phyloP scores from a whole-genome alignment of 352 stramenopile genomes.

The Salisapilia sapeloensis region DNA sequence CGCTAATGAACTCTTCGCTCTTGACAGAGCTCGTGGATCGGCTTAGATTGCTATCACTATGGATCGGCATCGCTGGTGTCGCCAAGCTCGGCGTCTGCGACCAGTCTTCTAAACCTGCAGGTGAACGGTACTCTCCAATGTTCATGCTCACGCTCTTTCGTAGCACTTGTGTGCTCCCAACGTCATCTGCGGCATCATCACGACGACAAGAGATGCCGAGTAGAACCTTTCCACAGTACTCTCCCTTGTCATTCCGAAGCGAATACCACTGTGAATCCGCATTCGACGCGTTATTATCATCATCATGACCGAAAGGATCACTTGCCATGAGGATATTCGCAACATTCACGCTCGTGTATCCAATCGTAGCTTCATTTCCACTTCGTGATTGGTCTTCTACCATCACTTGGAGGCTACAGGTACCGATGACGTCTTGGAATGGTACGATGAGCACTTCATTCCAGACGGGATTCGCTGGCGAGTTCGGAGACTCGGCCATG shows the following conservation, averaged over 20 bases:
- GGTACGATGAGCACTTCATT: slow-evolving; percentile 63
- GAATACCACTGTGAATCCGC: slow-evolving; percentile 71
- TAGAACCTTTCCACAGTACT: slow-evolving; percentile 77
- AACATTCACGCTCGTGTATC: slow-evolving; percentile 56
- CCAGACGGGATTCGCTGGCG: slow-evolving; percentile 61
- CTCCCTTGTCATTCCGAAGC: slow-evolving; percentile 66
- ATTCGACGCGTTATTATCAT: slow-evolving; percentile 59
- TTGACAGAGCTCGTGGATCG: slow-evolving; percentile 4
- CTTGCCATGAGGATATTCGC: slow-evolving; percentile 73
- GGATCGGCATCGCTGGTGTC: no score
- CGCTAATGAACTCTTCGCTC: slow-evolving; percentile 21
- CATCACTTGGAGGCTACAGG: slow-evolving; percentile 56
- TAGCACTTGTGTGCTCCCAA: no score
- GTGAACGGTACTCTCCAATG: no score
- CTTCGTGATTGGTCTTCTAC: slow-evolving; percentile 33
- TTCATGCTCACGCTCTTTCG: no score
- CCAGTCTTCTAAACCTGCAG: no score
- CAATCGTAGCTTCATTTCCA: slow-evolving; percentile 23
- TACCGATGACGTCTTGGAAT: slow-evolving; percentile 60
- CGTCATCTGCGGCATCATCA: slow-evolving; percentile 6
- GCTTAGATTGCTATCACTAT: no score
- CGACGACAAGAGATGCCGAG: slow-evolving; percentile 58
- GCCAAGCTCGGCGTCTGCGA: no score
- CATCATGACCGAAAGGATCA: slow-evolving; percentile 8
- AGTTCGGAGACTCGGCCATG: slow-evolving; percentile 28